A percentile compares a stretch with the other conserved stretches of the same genome.
Conservation (phyloP, 2,329 filamentous ascomycete genomes). For the Trichoderma koningii region DNA sequence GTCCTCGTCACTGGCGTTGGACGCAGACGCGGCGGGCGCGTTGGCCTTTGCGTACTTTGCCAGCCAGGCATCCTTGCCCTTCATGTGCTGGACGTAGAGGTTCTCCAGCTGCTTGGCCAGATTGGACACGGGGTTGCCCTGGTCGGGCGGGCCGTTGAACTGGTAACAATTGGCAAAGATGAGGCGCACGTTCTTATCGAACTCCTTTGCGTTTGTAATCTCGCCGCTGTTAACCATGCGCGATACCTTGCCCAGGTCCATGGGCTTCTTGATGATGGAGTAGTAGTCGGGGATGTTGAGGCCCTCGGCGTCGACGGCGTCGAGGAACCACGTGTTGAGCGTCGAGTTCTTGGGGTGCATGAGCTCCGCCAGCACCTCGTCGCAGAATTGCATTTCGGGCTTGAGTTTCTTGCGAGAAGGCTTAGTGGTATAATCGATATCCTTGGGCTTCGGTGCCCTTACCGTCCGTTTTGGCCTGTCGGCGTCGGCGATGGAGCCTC, state of each 20-base stretch:
- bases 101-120: conserved; percentile 73
- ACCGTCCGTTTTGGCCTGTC: conserved; percentile 89
- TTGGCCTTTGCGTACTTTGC: conserved; percentile 65
- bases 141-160: conserved; percentile 68
- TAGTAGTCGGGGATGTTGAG: conserved; percentile 93
- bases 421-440: conserved; percentile 80
- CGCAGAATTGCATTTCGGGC: conserved; percentile 86
- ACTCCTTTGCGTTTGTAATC: conserved; percentile 80
- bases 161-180: conserved; percentile 89
- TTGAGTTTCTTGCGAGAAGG: conserved; percentile 83
- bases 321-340: conserved; percentile 73
- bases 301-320: conserved; percentile 89
- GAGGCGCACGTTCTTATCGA: conserved; percentile 78
- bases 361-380: conserved; percentile 76
- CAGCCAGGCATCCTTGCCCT: conserved; percentile 79
- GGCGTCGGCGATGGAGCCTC: conserved; percentile 78
- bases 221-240: conserved; percentile 75
- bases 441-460: conserved; percentile 85
- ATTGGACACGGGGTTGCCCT: conserved; percentile 70
- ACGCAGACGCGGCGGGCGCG: conserved; percentile 58
- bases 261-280: conserved; percentile 92
- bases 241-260: conserved; percentile 86
- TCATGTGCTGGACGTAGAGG: conserved; percentile 75
- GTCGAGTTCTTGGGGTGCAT: conserved; percentile 70
- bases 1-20: conserved; percentile 70